Evolutionary conservation across 192 early-diverging fungal species (phyloP).

Genomic region (Coemansia sp.): DNA sequence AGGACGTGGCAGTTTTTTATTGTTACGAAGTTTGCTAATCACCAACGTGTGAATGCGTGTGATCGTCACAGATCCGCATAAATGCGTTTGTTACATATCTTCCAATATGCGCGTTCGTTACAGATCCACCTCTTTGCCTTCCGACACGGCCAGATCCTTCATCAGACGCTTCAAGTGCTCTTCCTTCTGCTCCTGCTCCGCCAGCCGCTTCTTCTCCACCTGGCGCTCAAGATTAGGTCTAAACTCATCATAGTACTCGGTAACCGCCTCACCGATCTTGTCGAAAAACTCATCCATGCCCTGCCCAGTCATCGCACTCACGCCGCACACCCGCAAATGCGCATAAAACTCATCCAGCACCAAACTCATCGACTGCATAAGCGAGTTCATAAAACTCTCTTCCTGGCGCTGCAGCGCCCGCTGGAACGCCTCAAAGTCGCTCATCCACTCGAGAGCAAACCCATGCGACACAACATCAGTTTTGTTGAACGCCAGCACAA

Average conservation of each 20-base stretch:
- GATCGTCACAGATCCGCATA: neutral
- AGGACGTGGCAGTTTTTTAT: too few relatives aligned
- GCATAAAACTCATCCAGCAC: conserved; percentile 97
- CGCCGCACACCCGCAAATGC: conserved; percentile 76
- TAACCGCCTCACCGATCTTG: conserved; percentile 73
- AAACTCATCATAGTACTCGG: conserved; percentile 89
- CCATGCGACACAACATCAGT: conserved; percentile 87
- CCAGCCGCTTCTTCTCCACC: conserved; percentile 61
- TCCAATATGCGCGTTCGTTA: neutral
- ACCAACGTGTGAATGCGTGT: too few relatives aligned
- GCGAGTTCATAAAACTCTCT: conserved; percentile 83
- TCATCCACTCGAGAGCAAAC: conserved; percentile 96
- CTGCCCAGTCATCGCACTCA: conserved; percentile 87
- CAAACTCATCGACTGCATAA: conserved; percentile 94
- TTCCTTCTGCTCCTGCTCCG: conserved; percentile 67
- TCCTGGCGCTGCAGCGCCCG: conserved; percentile 72
- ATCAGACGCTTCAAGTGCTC: conserved; percentile 77
- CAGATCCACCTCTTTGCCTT: conserved; percentile 47
- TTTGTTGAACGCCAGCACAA: conserved; percentile 95
- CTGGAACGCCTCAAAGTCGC: conserved; percentile 93
- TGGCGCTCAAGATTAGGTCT: conserved; percentile 78
- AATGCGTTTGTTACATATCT: too few relatives aligned
- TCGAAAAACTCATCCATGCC: conserved; percentile 91
- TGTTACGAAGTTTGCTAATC: too few relatives aligned
- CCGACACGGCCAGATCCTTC: conserved; percentile 79